Base-by-base conservation (phyloP, 805 yeast genomes). In the Kuraishia capsulata region DNA sequence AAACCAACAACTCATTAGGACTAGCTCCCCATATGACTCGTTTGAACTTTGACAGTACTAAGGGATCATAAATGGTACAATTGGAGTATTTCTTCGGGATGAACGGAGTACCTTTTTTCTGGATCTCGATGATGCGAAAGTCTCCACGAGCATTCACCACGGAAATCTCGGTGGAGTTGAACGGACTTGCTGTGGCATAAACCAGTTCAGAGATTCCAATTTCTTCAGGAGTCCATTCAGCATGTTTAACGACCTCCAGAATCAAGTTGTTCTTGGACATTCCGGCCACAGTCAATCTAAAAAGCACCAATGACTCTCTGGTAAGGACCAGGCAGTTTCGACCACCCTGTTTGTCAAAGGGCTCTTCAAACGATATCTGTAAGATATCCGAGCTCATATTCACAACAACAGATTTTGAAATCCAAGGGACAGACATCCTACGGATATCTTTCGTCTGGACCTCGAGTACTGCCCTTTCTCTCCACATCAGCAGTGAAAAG, bases 11-110 rank as follows among this genome's bases (percentile, higher is more conserved):
- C 39, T 54, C 41, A 18, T 56, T 39, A 33, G 44, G 38, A 16
- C 53, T 44, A 2, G 53, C 45, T 0, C 71, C 53, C 80, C 82
- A 77, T 3, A 52, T 43, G 1, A 77, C 54, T 41, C 62, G 62
- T 42, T 71, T 77, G 67, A 80, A 78, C 24, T 62, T 61, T 0
- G 86, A 78, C 1, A 78, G 45, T 39, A 77, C 84, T 2, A 57
- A 59, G 0, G 70, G 63, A 42, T 74, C 75, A 36, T 59, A 51
- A 9, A 65, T 52, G 5, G 62, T 45, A 4, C 35, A 33, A 29
- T 20, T 35, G 5, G n/a, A 29, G 4, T 20, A 17, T 16, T 19
- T 8, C 4, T 23, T 25, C n/a, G 9, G 28, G 2, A 8, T 10
- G 10, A 16, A 26, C 30, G 17, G 25, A 17, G 21, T 11, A 25